Conservation (phyloP, 257 asterid genomes). For the Parsonsia alboflavescens region DNA sequence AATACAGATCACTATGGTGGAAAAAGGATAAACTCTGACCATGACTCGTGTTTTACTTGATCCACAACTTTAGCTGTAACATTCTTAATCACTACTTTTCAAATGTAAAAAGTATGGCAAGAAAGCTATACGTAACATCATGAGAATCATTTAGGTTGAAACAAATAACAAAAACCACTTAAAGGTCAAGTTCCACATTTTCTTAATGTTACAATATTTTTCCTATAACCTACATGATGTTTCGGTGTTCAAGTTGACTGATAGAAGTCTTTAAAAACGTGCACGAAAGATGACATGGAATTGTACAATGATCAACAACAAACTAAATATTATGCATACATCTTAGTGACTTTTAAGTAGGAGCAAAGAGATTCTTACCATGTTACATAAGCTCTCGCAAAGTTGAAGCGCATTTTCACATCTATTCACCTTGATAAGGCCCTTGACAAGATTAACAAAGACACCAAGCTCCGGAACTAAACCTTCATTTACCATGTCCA, state of each 20-base stretch:
- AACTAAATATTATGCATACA: neutral
- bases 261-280: neutral
- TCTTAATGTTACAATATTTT: neutral
- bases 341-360: neutral
- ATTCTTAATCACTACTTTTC: neutral
- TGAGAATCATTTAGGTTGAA: neutral
- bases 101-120: neutral
- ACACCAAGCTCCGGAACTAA: conserved; percentile 51
- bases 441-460: conserved; percentile 60
- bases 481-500: conserved; percentile 52
- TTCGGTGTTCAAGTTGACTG: neutral
- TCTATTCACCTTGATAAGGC: conserved; percentile 50
- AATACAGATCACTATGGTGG: neutral
- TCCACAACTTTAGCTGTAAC: neutral
- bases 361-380: conserved; percentile 27
- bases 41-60: neutral
- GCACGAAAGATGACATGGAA: neutral
- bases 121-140: neutral
- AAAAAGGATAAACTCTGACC: neutral
- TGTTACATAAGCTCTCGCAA: conserved; percentile 61
- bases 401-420: conserved; percentile 79
- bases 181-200: neutral
- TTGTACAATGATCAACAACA: neutral
- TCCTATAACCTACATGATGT: neutral
- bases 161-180: neutral